Base-by-base conservation (phyloP, 805 yeast species). In the Cyberlindnera lachancei region DNA sequence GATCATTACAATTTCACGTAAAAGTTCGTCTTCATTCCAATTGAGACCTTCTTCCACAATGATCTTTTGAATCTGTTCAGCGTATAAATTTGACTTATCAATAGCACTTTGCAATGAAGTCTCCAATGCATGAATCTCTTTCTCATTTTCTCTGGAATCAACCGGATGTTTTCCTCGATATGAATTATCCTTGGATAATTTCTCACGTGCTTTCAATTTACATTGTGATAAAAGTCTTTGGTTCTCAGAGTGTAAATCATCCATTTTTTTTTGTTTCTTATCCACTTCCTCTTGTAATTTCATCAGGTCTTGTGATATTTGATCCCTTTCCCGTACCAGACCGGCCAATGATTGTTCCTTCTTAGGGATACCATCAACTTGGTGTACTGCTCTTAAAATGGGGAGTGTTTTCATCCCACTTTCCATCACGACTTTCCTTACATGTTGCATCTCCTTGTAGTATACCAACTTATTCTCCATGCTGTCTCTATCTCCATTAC, bases 1-100 rank as follows among this genome's bases (percentile, higher is more conserved):
- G 6, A 36, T 28, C 17, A 34, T 35, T 7, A 61, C 41, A 6
- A 56, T 53, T 4, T 56, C 52, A 7, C 33, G 35, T n/a, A n/a
- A n/a, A 18, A 63, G 33, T 9, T 34, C 36, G 6, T 49, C 50
- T 34, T 63, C 62, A 1, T 45, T 33, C 52, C 66, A 48, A 34
- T 63, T 48, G 2, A 56, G 36, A 3, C 63, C 58, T 21, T 55
- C 39, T 10, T 64, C 52, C 1, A 63, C 50, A 0, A 64, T 45
- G 18, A 59, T 35, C 15, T 53, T 50, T 7, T 51, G 44, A 7
- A 60, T 55, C 14, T 44, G 34, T 9, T 44, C 48, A 1, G 45
- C 36, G 7, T 35, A 20, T 13, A 19, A 14, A 16, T 21, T 23
- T 1, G 40, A 35, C n/a, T 32, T 35, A 7, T 16, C 23, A n/a